Percentiles rank a stretch among this genome's conserved stretches.
Conservation (phyloP, 2,329 filamentous ascomycete species). For the Cladophialophora exuberans region DNA sequence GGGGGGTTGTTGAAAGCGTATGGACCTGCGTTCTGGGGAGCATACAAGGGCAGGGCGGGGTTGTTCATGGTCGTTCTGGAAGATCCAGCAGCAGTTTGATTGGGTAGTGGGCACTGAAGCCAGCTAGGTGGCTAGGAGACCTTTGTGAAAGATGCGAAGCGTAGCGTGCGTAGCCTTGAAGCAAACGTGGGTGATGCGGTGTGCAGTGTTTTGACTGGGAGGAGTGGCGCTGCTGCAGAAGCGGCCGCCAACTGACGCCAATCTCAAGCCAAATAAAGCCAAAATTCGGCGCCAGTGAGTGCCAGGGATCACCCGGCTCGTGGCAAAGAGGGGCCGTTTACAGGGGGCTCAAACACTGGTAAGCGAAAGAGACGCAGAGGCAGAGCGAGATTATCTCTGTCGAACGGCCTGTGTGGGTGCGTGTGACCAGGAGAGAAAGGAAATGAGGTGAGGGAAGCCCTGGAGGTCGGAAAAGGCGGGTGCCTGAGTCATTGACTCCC, state of each 20-base stretch:
- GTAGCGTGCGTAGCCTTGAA: slow-evolving; percentile 23
- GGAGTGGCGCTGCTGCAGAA: slow-evolving; percentile 16
- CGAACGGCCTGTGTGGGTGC: background rate
- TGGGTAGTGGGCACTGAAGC: slow-evolving; percentile 21
- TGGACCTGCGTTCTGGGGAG: slow-evolving; percentile 17
- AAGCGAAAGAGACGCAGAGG: background rate
- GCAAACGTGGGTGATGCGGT: slow-evolving; percentile 22
- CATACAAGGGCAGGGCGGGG: slow-evolving; percentile 32
- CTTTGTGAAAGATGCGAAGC: slow-evolving; percentile 24
- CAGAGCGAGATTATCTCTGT: background rate
- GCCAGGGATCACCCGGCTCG: slow-evolving; percentile 11
- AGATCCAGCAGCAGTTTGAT: slow-evolving; percentile 23
- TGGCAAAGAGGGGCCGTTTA: slow-evolving; percentile 16
- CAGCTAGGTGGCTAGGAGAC: slow-evolving; percentile 22
- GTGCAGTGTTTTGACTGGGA: slow-evolving; percentile 20
- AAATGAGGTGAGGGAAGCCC: background rate
- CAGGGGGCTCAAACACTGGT: slow-evolving; percentile 5
- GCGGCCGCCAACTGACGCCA: slow-evolving; percentile 19
- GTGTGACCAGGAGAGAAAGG: background rate
- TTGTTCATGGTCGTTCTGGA: slow-evolving; percentile 31
- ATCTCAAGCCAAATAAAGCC: slow-evolving; percentile 8
- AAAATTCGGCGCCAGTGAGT: slow-evolving; percentile 4
- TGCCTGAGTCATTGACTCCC: too few species aligned
- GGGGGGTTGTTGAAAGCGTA: slow-evolving; percentile 24
- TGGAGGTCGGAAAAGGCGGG: too few species aligned